Base-by-base conservation (phyloP, 73 alveolate genomes). In the Paramecium sonneborni region DNA sequence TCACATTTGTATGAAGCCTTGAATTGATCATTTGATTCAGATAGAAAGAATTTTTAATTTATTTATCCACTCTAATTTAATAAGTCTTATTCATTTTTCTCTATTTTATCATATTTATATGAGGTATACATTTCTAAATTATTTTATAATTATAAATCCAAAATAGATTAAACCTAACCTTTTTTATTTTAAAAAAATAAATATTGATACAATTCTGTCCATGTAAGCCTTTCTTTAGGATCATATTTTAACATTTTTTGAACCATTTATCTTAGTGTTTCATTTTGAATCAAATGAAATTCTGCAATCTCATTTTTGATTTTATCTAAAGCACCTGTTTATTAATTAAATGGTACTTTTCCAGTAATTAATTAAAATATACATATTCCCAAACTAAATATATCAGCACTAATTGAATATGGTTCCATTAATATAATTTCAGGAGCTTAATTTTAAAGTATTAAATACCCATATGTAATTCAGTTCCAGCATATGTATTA, bases 401-500 rank as follows among this genome's bases (percentile, higher is more conserved):
- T 34, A 74, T 72, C 86, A 12, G 86, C 86, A 20, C 43, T 21
- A 1, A 74, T 21, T 14, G 67, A 21, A 74, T 74, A 34, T 12
- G 56, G 41, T 74, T 74, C 3, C 57, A 1, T 5, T 12, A 4
- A 10, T 23, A 74, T 12, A 28, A 74, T 74, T 34, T 74, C 87
- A 74, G 87, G 87, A 74, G 87, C 87, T 74, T 0, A 5, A 52
- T 74, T 34, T 74, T 23, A n/a, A 14, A 34, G 5, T 2, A 11
- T 0, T 34, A 37, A 52, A 43, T 74, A 74, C 87, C 87, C 87
- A 74, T 74, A 74, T 1, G 14, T 37, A 6, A 39, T 37, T 74
- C 87, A 37, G 62, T 74, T 3, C 87, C 87, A 74, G 41, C 87
- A 32, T 18, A 74, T 14, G 87, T 74, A 3, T 34, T 74, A 21